Evolutionary conservation across 2,329 filamentous ascomycete genomes (phyloP).

Genomic region (Pseudogymnoascus sp.): DNA sequence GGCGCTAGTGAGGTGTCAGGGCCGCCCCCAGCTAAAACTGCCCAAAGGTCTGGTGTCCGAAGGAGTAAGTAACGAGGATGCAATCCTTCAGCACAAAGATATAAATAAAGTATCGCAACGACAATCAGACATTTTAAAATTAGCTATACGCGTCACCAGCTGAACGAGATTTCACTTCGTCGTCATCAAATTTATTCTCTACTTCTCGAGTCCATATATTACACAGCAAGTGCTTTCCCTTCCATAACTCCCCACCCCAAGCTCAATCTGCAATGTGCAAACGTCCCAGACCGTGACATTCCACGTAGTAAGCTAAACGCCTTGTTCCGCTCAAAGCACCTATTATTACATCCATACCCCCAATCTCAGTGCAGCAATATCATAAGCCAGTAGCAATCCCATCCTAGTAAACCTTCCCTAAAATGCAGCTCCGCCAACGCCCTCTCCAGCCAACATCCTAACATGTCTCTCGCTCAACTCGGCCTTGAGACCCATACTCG

Average conservation of each 20-base stretch:
- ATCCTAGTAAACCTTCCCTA: constrained; percentile 12
- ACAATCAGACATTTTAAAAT: not conserved
- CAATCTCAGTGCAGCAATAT: not conserved
- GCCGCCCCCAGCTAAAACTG: not conserved
- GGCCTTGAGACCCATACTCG: constrained; percentile 24
- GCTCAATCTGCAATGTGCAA: not conserved
- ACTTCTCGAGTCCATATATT: not conserved
- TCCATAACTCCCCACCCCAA: not conserved
- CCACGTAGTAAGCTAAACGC: constrained; percentile 2
- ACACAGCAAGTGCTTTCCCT: not conserved
- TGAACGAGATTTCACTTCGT: not conserved
- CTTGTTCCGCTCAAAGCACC: not conserved
- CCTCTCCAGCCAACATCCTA: constrained; percentile 28
- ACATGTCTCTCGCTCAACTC: constrained; percentile 30
- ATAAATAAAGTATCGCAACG: not conserved
- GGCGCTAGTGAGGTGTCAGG: not conserved
- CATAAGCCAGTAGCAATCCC: not conserved
- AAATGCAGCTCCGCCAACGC: constrained; percentile 29
- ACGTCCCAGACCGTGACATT: not conserved
- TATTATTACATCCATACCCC: not conserved
- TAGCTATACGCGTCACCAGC: not conserved
- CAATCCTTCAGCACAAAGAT: not conserved
- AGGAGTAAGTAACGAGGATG: not conserved
- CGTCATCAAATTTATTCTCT: not conserved
- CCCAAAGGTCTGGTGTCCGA: not conserved